These are phyloP conservation scores for Medicago truncatula DNA, from an alignment of 306 rosid genomes.

Conservation along the genomic window DNA sequence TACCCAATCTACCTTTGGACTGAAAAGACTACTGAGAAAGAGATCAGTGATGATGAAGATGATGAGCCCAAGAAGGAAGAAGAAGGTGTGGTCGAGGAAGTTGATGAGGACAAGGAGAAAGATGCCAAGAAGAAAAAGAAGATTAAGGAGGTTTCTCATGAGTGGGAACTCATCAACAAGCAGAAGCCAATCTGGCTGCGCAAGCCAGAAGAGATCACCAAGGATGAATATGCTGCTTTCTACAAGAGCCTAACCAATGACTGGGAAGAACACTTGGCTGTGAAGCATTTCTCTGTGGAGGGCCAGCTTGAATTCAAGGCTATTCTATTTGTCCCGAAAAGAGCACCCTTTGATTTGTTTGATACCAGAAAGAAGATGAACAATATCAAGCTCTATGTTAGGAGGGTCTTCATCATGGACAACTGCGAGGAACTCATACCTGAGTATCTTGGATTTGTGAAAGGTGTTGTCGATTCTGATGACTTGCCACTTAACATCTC, in stretches of 20 bases:
- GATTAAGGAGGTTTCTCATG: constrained; percentile 71
- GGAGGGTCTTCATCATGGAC: constrained; percentile 82
- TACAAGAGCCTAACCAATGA: constrained; percentile 79
- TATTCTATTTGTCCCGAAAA: constrained; percentile 65
- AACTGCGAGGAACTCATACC: constrained; percentile 78
- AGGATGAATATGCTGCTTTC: constrained; percentile 73
- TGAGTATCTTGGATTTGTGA: constrained; percentile 72
- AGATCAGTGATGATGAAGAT: constrained; percentile 73
- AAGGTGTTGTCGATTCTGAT: constrained; percentile 80
- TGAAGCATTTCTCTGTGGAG: constrained; percentile 74
- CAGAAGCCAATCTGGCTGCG: constrained; percentile 83
- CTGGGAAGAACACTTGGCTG: constrained; percentile 79
- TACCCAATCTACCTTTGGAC: constrained; percentile 74
- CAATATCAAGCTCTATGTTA: constrained; percentile 74
- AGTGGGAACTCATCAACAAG: constrained; percentile 77
- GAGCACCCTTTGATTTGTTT: constrained; percentile 77
- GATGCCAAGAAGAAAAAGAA: constrained; percentile 67
- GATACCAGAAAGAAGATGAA: constrained; percentile 78
- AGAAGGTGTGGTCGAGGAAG: constrained; percentile 65
- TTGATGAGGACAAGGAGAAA: constrained; percentile 64
- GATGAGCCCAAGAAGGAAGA: constrained; percentile 73
- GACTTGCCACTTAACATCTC: constrained; percentile 79
- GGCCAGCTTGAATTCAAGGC: constrained; percentile 84
- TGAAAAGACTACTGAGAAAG: constrained; percentile 73
- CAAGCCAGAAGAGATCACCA: constrained; percentile 74